These are phyloP conservation scores for Bocquillonia castaneifolia DNA, from an alignment of 441 rosid species.

Conservation along the genomic window DNA sequence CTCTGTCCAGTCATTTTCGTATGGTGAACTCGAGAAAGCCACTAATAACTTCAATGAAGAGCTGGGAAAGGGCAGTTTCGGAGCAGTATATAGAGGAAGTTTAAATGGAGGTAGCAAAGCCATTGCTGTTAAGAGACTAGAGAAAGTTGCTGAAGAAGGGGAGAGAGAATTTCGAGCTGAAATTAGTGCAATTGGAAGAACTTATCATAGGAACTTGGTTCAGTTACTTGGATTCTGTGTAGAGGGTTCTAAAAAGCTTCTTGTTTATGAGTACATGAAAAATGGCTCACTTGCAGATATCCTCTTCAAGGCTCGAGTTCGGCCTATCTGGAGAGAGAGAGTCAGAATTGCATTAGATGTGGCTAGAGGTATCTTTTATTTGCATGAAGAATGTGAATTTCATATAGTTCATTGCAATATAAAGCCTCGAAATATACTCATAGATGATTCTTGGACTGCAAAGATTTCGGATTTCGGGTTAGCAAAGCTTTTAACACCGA, in stretches of 20 bases:
- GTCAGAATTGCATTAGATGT: conserved; percentile 20
- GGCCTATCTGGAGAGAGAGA: conserved; percentile 12
- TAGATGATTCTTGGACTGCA: conserved; percentile 22
- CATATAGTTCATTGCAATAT: conserved; percentile 19
- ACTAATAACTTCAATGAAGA: conserved; percentile 24
- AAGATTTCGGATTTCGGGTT: conserved; percentile 28
- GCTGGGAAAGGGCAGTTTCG: conserved; percentile 23
- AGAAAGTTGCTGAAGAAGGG: conserved; percentile 16
- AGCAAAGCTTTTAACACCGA: conserved; percentile 12
- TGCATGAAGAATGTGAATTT: conserved; percentile 21
- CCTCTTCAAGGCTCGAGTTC: background rate
- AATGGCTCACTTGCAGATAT: conserved; percentile 21
- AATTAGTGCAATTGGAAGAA: conserved; percentile 21
- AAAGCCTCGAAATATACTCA: conserved; percentile 13
- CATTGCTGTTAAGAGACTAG: conserved; percentile 31
- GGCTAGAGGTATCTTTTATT: conserved; percentile 23
- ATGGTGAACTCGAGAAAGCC: conserved; percentile 13
- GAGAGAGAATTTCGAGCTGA: conserved; percentile 26
- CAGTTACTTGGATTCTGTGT: conserved; percentile 33
- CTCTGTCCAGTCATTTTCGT: conserved; percentile 16
- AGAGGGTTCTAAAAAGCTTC: conserved; percentile 27
- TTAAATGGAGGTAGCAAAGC: background rate
- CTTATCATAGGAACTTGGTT: conserved; percentile 28
- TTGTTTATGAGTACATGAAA: conserved; percentile 36
- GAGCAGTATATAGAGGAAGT: conserved; percentile 26